Base-by-base conservation (phyloP, 306 rosid species). In the Trichosanthes cucumerina region DNA sequence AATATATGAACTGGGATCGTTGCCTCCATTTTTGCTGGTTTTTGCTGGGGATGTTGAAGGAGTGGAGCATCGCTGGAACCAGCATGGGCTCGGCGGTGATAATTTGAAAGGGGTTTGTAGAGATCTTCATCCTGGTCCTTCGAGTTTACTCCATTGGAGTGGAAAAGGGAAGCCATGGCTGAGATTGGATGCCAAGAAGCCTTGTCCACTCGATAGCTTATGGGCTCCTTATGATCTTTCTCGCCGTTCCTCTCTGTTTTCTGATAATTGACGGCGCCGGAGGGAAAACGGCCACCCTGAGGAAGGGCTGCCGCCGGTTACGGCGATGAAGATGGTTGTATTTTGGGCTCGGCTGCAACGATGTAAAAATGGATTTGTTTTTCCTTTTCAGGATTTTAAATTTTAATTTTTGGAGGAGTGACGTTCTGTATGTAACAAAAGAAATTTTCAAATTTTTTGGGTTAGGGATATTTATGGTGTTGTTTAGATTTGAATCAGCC, bases 151-250 rank as follows among this genome's bases (percentile, higher is more conserved):
- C 36, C 98, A 91, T 66, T 93, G 98, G 98, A 93, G 98, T 75
- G 98, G 97, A 5, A 93, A 93, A 36, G 98, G 98, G 38, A 93
- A 93, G 83, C 98, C 98, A 0, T 93, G 98, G 98, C 87, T 91
- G 15, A 83, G 98, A 52, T 81, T 93, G 53, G 96, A 93, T 83
- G 87, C 97, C 0, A 91, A 86, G 81, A 85, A 82, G 77, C 96
- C 96, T 0, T 93, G 98, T 69, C 97, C 97, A 15, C 80, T 91
- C 84, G 98, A 93, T 84, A 90, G 93, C 59, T 49, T 93, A 28
- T 93, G 98, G 98, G 93, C 91, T 10, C 98, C 97, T 0, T 93
- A 93, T 50, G 98, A 93, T 83, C 90, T 93, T 7, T 84, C 84
- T 53, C 96, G 91, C 9, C 96, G 88, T 41, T 82, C 91, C 0